Evolutionary conservation across 345 rosid species (phyloP).

Genomic region (Salix viminalis): DNA sequence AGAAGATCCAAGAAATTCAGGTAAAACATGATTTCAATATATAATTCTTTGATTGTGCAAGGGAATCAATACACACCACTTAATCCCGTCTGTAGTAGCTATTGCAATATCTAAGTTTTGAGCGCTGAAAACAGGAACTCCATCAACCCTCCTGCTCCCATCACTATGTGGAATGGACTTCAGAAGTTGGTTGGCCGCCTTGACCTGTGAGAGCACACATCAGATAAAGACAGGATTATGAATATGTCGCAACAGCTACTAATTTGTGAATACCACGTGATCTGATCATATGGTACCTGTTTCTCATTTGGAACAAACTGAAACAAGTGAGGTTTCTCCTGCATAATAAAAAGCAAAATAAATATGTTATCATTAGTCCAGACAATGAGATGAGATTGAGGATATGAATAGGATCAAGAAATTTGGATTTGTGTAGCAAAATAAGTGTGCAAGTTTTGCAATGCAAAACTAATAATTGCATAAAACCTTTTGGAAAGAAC

Average conservation of each 20-base stretch:
- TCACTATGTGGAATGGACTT: conserved; percentile 51
- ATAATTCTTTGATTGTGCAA: neutral
- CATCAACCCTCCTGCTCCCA: conserved; percentile 58
- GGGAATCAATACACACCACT: conserved; percentile 50
- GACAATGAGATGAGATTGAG: neutral
- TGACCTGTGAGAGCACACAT: conserved; percentile 48
- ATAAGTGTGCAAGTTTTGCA: neutral
- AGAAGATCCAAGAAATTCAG: neutral
- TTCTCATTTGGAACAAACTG: conserved; percentile 95
- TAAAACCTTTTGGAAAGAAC: neutral
- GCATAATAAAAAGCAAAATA: conserved; percentile 20
- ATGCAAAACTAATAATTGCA: neutral
- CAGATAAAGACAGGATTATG: neutral
- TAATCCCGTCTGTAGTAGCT: conserved; percentile 85
- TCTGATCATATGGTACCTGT: conserved; percentile 45
- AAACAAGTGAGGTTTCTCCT: conserved; percentile 89
- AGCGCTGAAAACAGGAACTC: conserved; percentile 92
- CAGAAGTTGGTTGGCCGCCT: conserved; percentile 84
- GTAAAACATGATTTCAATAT: neutral
- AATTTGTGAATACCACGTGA: conserved; percentile 4
- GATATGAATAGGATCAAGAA: neutral
- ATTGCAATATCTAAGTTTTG: conserved; percentile 93
- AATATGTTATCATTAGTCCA: neutral
- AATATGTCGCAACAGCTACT: neutral
- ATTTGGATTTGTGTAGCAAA: neutral